Evolutionary conservation across 2,329 filamentous ascomycete genomes (phyloP), one percentile per base, ranked within the genome.

Genomic region (Davidsoniella neocaledoniae): DNA sequence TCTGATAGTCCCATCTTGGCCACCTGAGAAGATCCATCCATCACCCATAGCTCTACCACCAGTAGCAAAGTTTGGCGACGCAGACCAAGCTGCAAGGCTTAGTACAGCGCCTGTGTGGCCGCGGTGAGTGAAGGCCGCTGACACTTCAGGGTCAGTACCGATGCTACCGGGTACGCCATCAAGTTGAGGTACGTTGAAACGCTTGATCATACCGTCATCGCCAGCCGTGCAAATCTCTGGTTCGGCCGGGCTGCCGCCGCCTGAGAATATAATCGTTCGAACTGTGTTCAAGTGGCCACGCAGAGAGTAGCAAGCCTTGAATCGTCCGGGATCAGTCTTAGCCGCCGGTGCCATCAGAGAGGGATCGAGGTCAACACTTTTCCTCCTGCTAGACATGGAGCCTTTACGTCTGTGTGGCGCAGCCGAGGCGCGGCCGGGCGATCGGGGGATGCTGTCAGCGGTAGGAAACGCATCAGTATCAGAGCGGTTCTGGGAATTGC

Each of bases 11-110:
- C 85, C 79, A 64, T 98, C 91, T 62, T 95, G 87, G 3, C 91
- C 91, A 54, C 91, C 91, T 4, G 90, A 96, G 64, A 98, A 98
- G 56, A 98, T 88, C 91, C 91, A 98, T 25, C 91, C 91, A 58
- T 96, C 91, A 29, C 90, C 90, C 58, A 83, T 79, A 6, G 85
- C 86, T 55, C 88, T 79, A 5, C 88, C 87, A 36, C 88, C 86
- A 16, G 86, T 93, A 6, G 86, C 83, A 62, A 95, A 94, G 60
- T 85, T 91, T 23, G 85, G 84, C 2, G 86, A 81, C 2, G 86
- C 81, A 2, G 86, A 87, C 72, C 86, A 95, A 3, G 90, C 83
- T 0, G 90, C 81, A 23, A 98, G 68, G 41, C 79, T 86, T 39
- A 93, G 83, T 2, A 98, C 88, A 2, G 87, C 79, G 2, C 91